phyloP scores from a whole-genome alignment of 192 early-diverging fungal genomes.

The Geranomyces michiganensis region DNA sequence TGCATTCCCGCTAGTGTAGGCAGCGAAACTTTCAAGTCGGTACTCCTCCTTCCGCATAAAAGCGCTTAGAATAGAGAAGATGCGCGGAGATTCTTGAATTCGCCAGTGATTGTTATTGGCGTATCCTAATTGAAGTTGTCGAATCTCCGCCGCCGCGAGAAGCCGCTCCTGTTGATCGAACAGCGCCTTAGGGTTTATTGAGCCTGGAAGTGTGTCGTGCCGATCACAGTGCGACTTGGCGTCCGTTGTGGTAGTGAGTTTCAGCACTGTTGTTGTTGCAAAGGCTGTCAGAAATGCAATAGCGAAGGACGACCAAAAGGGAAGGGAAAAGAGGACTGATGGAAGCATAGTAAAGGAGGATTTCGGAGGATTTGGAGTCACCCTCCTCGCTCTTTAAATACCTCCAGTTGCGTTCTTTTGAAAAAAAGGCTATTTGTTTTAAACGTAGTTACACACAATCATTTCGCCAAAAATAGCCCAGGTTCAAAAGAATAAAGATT shows the following conservation, averaged over 20 bases:
- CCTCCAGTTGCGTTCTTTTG: no score
- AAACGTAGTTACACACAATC: no score
- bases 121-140: constrained; percentile 1
- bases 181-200: not conserved
- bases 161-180: constrained; percentile 7
- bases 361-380: no score
- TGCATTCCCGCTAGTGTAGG: not conserved
- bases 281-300: not conserved
- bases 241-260: not conserved
- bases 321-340: not conserved
- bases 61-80: not conserved
- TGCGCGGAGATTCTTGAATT: no score
- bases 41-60: constrained; percentile 9
- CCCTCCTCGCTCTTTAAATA: no score
- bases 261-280: not conserved
- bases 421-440: no score
- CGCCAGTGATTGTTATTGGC: not conserved
- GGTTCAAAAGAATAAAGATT: no score
- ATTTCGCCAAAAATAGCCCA: no score
- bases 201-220: not conserved
- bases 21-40: constrained; percentile 4
- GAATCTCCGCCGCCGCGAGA: constrained; percentile 1
- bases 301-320: constrained; percentile 9
- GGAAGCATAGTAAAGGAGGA: not conserved
- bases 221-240: not conserved